These are phyloP conservation scores for Elsinoe necatrix DNA, from an alignment of 2,329 filamentous ascomycete species.

Conservation along the genomic window DNA sequence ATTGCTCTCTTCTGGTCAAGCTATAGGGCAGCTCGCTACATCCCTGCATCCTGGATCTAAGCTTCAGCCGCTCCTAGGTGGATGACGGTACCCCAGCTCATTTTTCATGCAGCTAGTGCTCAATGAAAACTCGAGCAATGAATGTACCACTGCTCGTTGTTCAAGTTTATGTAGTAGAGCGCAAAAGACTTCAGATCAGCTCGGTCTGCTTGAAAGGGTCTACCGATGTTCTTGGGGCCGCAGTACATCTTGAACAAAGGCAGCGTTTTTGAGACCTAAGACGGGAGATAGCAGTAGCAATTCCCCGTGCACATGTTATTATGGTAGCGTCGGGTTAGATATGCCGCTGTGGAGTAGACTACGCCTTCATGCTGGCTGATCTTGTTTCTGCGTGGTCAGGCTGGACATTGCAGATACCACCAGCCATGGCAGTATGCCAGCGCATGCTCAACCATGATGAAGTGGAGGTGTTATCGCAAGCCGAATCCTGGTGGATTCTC, in stretches of 20 bases:
- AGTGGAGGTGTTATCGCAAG: neutral
- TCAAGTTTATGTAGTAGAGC: no score
- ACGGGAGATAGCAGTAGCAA: neutral
- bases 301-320: neutral
- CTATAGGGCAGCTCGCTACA: neutral
- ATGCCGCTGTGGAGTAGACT: conserved; percentile 2
- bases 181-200: no score
- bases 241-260: no score
- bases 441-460: neutral
- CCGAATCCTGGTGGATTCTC: neutral
- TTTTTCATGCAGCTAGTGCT: neutral
- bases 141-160: no score
- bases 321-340: neutral
- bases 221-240: no score
- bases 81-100: conserved; percentile 3
- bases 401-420: neutral
- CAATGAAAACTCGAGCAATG: neutral
- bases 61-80: neutral
- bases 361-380: neutral
- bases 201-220: no score
- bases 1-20: neutral
- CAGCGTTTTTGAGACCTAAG: no score
- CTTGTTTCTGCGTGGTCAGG: neutral
- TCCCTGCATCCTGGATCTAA: neutral
- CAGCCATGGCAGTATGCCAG: neutral